Evolutionary conservation across 208 protist genomes (phyloP).

Genomic region (Trypanosoma vivax): DNA sequence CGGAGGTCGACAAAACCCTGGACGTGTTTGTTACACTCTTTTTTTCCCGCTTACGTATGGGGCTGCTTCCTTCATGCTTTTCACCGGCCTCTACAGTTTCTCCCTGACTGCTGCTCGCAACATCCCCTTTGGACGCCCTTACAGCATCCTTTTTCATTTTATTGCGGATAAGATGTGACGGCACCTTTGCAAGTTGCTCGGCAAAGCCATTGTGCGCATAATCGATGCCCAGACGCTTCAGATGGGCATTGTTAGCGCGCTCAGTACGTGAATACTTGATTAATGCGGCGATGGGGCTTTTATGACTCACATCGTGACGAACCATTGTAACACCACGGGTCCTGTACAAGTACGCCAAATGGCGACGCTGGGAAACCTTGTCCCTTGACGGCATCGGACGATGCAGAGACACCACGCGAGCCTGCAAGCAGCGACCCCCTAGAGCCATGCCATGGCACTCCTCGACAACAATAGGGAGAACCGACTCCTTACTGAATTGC

Average conservation of each 20-base stretch:
- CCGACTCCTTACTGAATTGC: conserved; percentile 66
- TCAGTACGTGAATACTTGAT: conserved; percentile 68
- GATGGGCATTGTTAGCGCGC: conserved; percentile 62
- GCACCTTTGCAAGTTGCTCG: conserved; percentile 46
- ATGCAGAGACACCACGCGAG: conserved; percentile 49
- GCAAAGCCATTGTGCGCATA: conserved; percentile 50
- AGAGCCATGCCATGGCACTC: conserved; percentile 86
- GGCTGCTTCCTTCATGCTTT: not conserved
- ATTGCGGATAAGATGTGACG: conserved; percentile 23
- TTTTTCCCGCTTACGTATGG: too few relatives aligned
- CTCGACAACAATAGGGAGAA: conserved; percentile 68
- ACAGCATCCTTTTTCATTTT: conserved; percentile 7
- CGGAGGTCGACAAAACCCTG: too few relatives aligned
- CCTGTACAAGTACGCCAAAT: conserved; percentile 59
- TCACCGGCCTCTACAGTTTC: not conserved
- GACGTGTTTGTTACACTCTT: too few relatives aligned
- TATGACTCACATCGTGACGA: conserved; percentile 50
- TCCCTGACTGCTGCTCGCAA: not conserved
- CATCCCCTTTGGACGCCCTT: not conserved
- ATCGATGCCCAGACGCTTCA: conserved; percentile 66
- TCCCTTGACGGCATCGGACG: conserved; percentile 72
- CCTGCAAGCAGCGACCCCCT: conserved; percentile 61
- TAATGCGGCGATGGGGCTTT: conserved; percentile 47
- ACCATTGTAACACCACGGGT: conserved; percentile 56
- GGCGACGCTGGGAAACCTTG: conserved; percentile 39